Base-by-base conservation (phyloP, 495 filamentous ascomycete species). In the Penicillium taxi region DNA sequence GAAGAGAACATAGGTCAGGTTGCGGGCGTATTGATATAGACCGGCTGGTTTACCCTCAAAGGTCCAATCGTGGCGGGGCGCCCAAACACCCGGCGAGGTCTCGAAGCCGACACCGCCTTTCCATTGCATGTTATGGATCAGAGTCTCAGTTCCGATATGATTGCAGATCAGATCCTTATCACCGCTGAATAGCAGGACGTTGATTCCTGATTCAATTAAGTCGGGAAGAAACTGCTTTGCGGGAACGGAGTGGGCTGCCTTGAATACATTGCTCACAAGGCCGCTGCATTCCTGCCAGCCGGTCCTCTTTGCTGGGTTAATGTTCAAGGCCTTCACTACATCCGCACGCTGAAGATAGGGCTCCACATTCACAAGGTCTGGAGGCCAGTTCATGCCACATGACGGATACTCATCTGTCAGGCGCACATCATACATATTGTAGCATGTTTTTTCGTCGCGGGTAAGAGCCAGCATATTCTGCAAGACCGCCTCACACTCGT, bases 301-400 rank as follows among this genome's bases (percentile, higher is more conserved):
- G 1, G 82, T 74, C 29, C 73, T 72, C 58, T 94, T 94, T 35
- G 81, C 81, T 1, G 75, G 55, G 49, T 85, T 84, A 59, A 98
- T 74, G 52, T 98, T 81, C 18, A 98, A 67, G 2, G 91, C 91
- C 4, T 72, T 39, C 14, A 70, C 64, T 6, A 98, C 93, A 26
- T 95, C 89, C n/a, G 69, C 40, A 27, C 80, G 78, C 29, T 80
- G 85, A 22, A 98, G 73, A 56, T 96, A 98, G 0, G 86, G 87
- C 5, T 77, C 83, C 7, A 96, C 74, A 22, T 73, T 55, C 13
- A 39, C 52, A 37, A 98, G 65, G 59, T 96, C 93, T 24, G 85
- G 80, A 7, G 91, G 91, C 91, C 91, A 98, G 63, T 83, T 85
- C 86, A 91, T 91, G 37, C 91, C 91, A 54, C 91, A 98, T 31